Percentiles rank a stretch among this genome's conserved stretches.
Evolutionary conservation across 108 stramenopile species (phyloP).

Genomic region (Nannochloropsis gaditana): DNA sequence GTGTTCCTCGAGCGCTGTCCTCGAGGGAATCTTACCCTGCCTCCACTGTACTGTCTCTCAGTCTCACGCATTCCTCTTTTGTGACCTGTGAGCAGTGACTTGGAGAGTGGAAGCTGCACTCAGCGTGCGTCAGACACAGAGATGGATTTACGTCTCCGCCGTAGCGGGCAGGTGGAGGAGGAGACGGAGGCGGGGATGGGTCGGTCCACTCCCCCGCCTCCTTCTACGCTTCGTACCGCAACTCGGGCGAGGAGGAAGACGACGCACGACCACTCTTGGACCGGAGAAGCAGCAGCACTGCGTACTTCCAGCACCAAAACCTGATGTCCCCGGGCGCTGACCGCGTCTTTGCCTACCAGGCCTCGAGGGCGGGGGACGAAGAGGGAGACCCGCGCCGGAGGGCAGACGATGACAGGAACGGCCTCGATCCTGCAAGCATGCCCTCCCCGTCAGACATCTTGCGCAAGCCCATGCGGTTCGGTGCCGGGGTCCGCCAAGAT

Average conservation of each 20-base stretch:
- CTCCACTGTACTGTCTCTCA: too few relatives aligned
- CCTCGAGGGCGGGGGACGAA: not conserved
- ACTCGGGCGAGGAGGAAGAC: not conserved
- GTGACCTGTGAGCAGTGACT: too few relatives aligned
- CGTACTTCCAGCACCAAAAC: not conserved
- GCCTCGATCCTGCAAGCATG: not conserved
- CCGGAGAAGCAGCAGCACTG: not conserved
- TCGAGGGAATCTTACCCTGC: too few relatives aligned
- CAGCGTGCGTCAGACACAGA: too few relatives aligned
- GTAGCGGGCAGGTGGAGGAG: not conserved
- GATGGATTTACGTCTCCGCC: not conserved
- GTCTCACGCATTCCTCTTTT: too few relatives aligned
- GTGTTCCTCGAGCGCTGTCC: too few relatives aligned
- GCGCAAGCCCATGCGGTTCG: not conserved
- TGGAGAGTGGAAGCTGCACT: too few relatives aligned
- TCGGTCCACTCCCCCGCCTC: not conserved
- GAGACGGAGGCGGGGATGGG: not conserved
- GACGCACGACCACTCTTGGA: not conserved
- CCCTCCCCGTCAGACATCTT: not conserved
- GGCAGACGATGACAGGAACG: not conserved
- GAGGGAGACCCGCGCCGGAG: too few relatives aligned
- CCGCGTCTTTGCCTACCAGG: slow-evolving; percentile 3
- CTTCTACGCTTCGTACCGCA: too few relatives aligned
- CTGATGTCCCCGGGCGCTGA: not conserved
- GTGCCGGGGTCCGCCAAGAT: not conserved